A percentile compares a stretch with the other conserved stretches of the same genome.
phyloP scores from a whole-genome alignment of 345 rosid species.

The Camelina sativa region DNA sequence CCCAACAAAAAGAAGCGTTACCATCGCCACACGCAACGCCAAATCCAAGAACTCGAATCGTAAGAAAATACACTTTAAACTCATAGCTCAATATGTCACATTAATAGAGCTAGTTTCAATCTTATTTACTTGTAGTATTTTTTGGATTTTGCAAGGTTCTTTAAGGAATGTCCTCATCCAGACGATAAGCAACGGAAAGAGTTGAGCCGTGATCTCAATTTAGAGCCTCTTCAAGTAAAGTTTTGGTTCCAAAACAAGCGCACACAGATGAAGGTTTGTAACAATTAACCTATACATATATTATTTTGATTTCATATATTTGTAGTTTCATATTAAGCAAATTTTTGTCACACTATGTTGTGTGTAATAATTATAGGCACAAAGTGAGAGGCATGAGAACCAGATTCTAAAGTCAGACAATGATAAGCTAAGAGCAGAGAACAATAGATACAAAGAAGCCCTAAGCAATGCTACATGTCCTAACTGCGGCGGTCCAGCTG shows the following conservation, averaged over 20 bases:
- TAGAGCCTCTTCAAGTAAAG: conserved; percentile 91
- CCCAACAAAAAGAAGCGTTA: conserved; percentile 80
- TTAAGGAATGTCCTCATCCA: conserved; percentile 95
- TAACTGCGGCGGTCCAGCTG: conserved; percentile 86
- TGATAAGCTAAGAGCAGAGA: conserved; percentile 87
- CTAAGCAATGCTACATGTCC: conserved; percentile 76
- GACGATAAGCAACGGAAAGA: conserved; percentile 97
- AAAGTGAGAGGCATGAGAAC: conserved; percentile 88
- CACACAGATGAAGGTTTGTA: conserved; percentile 89
- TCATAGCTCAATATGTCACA: not conserved
- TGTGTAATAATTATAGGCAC: conserved; percentile 56
- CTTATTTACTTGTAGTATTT: not conserved
- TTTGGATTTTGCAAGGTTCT: conserved; percentile 58
- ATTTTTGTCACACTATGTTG: not conserved
- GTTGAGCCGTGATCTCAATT: conserved; percentile 70
- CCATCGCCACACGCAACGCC: conserved; percentile 94
- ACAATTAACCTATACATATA: not conserved
- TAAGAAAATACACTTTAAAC: conserved; percentile 44
- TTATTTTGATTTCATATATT: not conserved
- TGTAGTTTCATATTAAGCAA: not conserved
- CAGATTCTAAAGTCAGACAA: conserved; percentile 81
- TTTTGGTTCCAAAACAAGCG: conserved; percentile 99
- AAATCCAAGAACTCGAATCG: conserved; percentile 97
- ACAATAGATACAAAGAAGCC: conserved; percentile 83
- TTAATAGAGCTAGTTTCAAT: not conserved